Evolutionary conservation across 1,139 yeast genomes (phyloP).

Genomic region (Saccharomyces pastorianus): DNA sequence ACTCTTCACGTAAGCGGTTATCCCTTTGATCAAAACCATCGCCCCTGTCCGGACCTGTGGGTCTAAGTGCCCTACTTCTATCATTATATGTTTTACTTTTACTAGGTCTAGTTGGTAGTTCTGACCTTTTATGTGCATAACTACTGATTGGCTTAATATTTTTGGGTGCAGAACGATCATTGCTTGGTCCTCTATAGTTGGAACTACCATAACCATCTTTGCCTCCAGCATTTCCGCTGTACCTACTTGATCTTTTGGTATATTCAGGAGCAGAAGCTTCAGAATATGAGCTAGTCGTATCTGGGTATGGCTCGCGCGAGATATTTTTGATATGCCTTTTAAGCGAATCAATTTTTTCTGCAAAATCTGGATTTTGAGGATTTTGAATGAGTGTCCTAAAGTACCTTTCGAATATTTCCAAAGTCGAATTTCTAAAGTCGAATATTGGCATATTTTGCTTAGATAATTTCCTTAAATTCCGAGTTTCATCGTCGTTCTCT

Average conservation of each 20-base stretch:
- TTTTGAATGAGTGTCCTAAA: slow-evolving; percentile 13
- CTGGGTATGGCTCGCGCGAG: not conserved
- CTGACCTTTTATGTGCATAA: not conserved
- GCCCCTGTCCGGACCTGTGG: not conserved
- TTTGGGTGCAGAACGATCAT: not conserved
- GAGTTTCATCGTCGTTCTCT: slow-evolving; percentile 11
- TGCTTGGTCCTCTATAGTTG: not conserved
- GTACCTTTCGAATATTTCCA: slow-evolving; percentile 11
- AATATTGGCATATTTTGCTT: slow-evolving; percentile 8
- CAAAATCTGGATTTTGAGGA: slow-evolving; percentile 13
- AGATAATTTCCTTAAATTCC: slow-evolving; percentile 6
- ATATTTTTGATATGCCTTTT: not conserved
- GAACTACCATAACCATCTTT: not conserved
- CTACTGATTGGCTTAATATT: not conserved
- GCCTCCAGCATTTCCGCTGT: not conserved
- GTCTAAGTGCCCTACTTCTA: not conserved
- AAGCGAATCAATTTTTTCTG: slow-evolving; percentile 8
- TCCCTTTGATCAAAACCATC: not conserved
- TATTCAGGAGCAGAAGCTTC: not conserved
- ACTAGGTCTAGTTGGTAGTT: not conserved
- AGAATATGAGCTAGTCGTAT: not conserved
- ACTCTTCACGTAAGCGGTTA: not conserved
- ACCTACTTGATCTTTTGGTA: not conserved
- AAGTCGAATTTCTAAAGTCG: slow-evolving; percentile 12
- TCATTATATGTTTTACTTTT: not conserved